Base-by-base conservation (phyloP, 345 rosid genomes). In the Citrus sp. region DNA sequence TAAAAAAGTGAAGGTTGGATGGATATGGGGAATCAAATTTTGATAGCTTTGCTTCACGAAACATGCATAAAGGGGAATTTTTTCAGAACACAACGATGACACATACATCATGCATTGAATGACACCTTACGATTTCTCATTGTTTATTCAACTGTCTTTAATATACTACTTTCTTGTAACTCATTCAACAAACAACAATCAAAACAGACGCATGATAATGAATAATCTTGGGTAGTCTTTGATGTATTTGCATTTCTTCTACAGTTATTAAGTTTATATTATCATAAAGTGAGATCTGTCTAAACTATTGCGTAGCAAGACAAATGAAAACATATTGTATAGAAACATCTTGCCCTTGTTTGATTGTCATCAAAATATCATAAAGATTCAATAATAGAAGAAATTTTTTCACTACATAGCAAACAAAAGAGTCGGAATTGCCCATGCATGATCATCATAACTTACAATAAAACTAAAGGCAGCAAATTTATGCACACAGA, bases 11-110 rank as follows among this genome's bases (percentile, higher is more conserved):
- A 72, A 56, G 51, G 54, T 37, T 61, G 46, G 76, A 74, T 70
- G 72, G 32, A 24, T 18, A 61, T 37, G 30, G 27, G 72, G 73
- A 72, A 79, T 59, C 59, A 19, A 62, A 76, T 63, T 78, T 73
- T 37, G 30, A 63, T 59, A 76, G 73, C 70, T 79, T 77, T 64
- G 77, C 70, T 77, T 77, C 62, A 66, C 34, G 65, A 79, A 74
- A 70, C 59, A 76, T 7, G 40, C 69, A 68, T 35, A 80, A 73
- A 71, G 35, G 34, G 34, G 62, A 61, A 68, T 55, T 35, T 69
- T 61, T 42, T 63, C 7, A 63, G 74, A 67, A 78, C 37, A 63
- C 54, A 69, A 65, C 67, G 75, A 73, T 10, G 63, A 67, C 56
- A 78, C 35, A 21, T 7, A 62, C 51, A 82, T 37, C 73, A 77